Evolutionary conservation across 352 stramenopile genomes (phyloP).

Genomic region (Phytopythium kandeliae): DNA sequence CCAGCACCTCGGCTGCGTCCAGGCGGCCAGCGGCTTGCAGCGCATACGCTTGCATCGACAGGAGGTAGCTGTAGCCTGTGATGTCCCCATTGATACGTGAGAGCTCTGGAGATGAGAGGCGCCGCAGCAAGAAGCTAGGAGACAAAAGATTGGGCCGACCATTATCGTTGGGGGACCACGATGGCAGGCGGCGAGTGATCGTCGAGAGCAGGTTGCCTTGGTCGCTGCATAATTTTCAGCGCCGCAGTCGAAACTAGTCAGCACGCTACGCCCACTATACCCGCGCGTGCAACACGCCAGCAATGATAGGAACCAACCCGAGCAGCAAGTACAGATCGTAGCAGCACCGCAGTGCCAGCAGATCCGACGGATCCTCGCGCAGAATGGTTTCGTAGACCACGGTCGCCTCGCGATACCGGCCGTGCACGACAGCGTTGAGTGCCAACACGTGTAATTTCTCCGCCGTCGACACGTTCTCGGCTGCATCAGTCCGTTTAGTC

Average conservation of each 20-base stretch:
- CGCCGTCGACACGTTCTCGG: conserved; percentile 11
- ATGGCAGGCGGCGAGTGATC: conserved; percentile 62
- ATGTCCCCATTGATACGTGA: background rate
- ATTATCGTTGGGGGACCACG: conserved; percentile 68
- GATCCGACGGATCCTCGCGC: conserved; percentile 50
- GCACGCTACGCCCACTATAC: background rate
- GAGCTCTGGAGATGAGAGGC: background rate
- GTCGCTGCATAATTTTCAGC: conserved; percentile 31
- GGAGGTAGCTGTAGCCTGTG: conserved; percentile 64
- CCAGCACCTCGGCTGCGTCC: conserved; percentile 59
- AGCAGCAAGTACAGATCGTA: conserved; percentile 77
- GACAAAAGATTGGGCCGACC: conserved; percentile 16
- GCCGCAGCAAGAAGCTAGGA: too few relatives aligned
- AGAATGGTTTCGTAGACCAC: conserved; percentile 80
- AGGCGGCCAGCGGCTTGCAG: conserved; percentile 57
- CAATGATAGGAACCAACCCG: conserved; percentile 28
- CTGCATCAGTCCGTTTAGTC: conserved; percentile 13
- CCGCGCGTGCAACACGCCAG: background rate
- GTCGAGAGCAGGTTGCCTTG: conserved; percentile 72
- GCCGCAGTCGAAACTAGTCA: background rate
- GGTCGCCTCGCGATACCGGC: conserved; percentile 60
- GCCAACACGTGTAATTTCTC: conserved; percentile 77
- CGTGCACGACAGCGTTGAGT: conserved; percentile 61
- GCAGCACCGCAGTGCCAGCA: conserved; percentile 72
- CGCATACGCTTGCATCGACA: conserved; percentile 83